These are phyloP conservation scores for Phyllosticta citrichinensis DNA, from an alignment of 2,329 filamentous ascomycete genomes.

Conservation along the genomic window DNA sequence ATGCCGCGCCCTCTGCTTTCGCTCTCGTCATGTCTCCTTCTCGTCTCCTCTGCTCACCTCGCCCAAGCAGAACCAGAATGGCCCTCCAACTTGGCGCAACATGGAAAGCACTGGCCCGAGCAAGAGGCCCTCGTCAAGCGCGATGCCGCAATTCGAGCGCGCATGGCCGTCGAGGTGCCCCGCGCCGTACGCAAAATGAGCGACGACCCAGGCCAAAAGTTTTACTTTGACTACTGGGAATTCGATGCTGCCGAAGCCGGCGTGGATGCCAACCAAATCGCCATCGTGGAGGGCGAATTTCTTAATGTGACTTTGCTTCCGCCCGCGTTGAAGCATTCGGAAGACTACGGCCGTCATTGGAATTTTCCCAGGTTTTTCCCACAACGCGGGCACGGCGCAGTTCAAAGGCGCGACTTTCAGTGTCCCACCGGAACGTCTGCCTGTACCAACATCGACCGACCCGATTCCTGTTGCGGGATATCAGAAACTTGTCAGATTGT, in stretches of 20 bases:
- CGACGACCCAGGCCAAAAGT: conserved; percentile 61
- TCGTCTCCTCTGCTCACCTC: neutral
- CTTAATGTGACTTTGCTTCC: conserved; percentile 35
- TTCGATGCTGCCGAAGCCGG: conserved; percentile 25
- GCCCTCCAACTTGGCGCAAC: conserved; percentile 37
- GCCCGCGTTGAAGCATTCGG: conserved; percentile 34
- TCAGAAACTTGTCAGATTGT: conserved; percentile 57
- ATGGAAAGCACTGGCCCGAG: conserved; percentile 39
- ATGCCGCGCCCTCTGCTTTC: conserved; percentile 5
- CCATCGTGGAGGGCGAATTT: conserved; percentile 9
- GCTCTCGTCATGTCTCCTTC: conserved; percentile 2
- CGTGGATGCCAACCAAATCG: neutral
- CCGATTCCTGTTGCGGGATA: conserved; percentile 63
- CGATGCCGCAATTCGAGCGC: conserved; percentile 30
- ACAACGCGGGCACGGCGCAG: conserved; percentile 20
- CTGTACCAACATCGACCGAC: conserved; percentile 54
- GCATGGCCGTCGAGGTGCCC: conserved; percentile 36
- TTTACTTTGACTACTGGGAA: conserved; percentile 56
- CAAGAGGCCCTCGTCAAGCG: conserved; percentile 35
- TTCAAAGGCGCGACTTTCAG: conserved; percentile 47
- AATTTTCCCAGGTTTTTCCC: conserved; percentile 14
- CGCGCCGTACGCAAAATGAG: conserved; percentile 64
- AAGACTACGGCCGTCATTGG: conserved; percentile 29
- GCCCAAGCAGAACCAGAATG: conserved; percentile 22
- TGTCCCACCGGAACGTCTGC: conserved; percentile 58